Conservation (phyloP, 371 early-diverging fungal genomes). For the Basidiobolus meristosporus region DNA sequence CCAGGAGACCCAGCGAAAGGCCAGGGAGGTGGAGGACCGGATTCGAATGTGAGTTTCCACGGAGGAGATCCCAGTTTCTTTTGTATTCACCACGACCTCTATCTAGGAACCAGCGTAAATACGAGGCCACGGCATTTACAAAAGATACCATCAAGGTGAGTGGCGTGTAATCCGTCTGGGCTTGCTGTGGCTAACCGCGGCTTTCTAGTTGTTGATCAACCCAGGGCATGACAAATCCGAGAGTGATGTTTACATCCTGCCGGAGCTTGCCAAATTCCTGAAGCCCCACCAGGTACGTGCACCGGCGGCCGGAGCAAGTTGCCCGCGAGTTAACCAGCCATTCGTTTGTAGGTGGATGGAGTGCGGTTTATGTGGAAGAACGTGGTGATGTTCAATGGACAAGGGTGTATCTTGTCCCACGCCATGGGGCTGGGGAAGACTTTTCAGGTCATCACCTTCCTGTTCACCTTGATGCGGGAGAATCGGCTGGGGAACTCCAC, state of each 20-base stretch:
- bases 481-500: slow-evolving; percentile 12
- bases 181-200: too few relatives aligned
- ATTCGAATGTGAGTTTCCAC: too few relatives aligned
- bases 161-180: too few relatives aligned
- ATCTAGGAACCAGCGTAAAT: too few relatives aligned
- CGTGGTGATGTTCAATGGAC: slow-evolving; percentile 28
- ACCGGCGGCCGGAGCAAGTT: background rate
- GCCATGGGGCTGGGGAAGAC: slow-evolving; percentile 86
- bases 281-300: slow-evolving; percentile 33
- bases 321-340: background rate
- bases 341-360: slow-evolving; percentile 33
- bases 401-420: slow-evolving; percentile 76
- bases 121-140: too few relatives aligned
- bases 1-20: too few relatives aligned
- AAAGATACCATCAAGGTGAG: too few relatives aligned
- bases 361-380: slow-evolving; percentile 63
- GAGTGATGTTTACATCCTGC: slow-evolving; percentile 22
- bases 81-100: too few relatives aligned
- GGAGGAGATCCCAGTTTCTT: too few relatives aligned
- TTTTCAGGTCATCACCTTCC: slow-evolving; percentile 51
- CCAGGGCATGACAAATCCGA: too few relatives aligned
- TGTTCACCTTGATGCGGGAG: slow-evolving; percentile 37
- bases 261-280: slow-evolving; percentile 19
- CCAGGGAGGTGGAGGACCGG: too few relatives aligned
- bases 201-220: too few relatives aligned